phyloP scores from a whole-genome alignment of 2,329 filamentous ascomycete species.

The Pyrenophora teres region DNA sequence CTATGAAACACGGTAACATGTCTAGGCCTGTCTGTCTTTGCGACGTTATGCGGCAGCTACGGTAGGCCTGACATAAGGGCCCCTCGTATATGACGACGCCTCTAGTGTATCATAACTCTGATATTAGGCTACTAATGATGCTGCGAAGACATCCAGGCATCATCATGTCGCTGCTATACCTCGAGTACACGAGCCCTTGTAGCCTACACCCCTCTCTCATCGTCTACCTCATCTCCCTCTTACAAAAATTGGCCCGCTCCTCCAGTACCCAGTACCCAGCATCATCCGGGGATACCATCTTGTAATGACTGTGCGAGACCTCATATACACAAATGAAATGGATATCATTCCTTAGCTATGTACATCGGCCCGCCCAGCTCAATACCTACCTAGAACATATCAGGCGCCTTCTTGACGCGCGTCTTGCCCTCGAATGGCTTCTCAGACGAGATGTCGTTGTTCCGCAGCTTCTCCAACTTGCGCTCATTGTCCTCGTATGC shows the following conservation, averaged over 20 bases:
- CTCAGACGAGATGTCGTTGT: slow-evolving; percentile 41
- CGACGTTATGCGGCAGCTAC: background rate
- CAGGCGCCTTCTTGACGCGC: slow-evolving; percentile 26
- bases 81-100: background rate
- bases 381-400: slow-evolving; percentile 17
- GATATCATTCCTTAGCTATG: slow-evolving; percentile 31
- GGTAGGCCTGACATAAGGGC: background rate
- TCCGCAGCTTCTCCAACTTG: slow-evolving; percentile 53
- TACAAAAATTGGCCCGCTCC: background rate
- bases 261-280: background rate
- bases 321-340: background rate
- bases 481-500: slow-evolving; percentile 61
- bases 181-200: no score
- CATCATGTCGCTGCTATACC: background rate
- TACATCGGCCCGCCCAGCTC: slow-evolving; percentile 14
- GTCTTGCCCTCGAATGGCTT: slow-evolving; percentile 34
- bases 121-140: background rate
- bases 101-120: background rate
- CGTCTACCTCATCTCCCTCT: no score
- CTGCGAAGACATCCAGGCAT: background rate
- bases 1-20: slow-evolving; percentile 7
- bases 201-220: no score
- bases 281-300: background rate
- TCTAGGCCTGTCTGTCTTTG: background rate
- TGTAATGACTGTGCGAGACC: no score